Conservation (phyloP, 345 rosid species). For the Hirschfeldia incana region DNA sequence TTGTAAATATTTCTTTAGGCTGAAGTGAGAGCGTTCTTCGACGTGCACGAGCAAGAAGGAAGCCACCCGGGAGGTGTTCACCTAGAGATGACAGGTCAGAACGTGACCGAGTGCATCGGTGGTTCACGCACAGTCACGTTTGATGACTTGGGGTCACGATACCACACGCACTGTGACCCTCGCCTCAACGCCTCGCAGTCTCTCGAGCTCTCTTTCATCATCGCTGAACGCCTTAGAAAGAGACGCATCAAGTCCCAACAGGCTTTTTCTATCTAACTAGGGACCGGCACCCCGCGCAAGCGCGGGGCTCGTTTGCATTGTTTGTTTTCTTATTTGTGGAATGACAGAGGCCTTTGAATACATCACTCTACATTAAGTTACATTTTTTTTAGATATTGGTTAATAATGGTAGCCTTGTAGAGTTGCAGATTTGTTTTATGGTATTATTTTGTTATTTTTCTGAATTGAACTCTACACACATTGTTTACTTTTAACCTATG, state of each 20-base stretch:
- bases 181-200: conserved; percentile 74
- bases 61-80: conserved; percentile 75
- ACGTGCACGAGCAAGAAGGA: conserved; percentile 76
- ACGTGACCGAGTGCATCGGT: conserved; percentile 75
- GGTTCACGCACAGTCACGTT: conserved; percentile 69
- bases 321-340: too few relatives aligned
- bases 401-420: too few relatives aligned
- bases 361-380: too few relatives aligned
- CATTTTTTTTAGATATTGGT: too few relatives aligned
- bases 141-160: conserved; percentile 68
- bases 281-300: too few relatives aligned
- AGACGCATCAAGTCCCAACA: conserved; percentile 55
- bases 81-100: conserved; percentile 72
- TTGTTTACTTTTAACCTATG: too few relatives aligned
- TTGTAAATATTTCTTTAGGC: conserved; percentile 41
- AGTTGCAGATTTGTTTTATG: too few relatives aligned
- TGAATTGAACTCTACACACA: too few relatives aligned
- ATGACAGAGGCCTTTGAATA: too few relatives aligned
- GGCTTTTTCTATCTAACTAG: conserved; percentile 34
- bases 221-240: conserved; percentile 72
- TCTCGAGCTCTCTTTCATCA: conserved; percentile 67
- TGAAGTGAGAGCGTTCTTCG: conserved; percentile 69
- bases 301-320: too few relatives aligned
- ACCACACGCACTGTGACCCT: conserved; percentile 70
- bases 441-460: too few relatives aligned